These are phyloP conservation scores for Diaporthe australafricana DNA, from an alignment of 2,329 filamentous ascomycete species.

Conservation along the genomic window DNA sequence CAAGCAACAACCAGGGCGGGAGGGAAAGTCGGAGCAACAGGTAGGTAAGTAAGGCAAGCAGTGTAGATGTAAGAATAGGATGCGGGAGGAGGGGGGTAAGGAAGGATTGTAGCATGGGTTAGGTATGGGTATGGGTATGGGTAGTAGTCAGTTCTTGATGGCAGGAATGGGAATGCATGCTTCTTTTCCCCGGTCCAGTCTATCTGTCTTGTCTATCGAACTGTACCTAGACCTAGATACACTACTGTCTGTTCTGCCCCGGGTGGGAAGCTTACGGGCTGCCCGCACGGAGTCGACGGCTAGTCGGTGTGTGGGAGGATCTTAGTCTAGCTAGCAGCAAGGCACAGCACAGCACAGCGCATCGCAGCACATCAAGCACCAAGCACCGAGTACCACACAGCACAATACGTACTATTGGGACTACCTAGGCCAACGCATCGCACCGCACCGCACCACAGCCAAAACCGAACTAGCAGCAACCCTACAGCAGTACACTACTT, in stretches of 20 bases:
- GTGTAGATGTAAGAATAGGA: background rate
- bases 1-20: background rate
- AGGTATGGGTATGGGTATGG: slow-evolving; percentile 1
- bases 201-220: background rate
- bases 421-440: background rate
- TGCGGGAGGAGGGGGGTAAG: slow-evolving; percentile 2
- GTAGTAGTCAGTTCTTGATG: slow-evolving; percentile 12
- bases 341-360: slow-evolving; percentile 20
- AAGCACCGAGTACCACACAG: background rate
- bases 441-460: background rate
- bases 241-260: background rate
- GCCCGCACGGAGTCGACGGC: slow-evolving; percentile 31
- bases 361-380: background rate
- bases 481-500: slow-evolving; percentile 1
- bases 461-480: background rate
- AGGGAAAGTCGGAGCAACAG: background rate
- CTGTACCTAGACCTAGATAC: background rate
- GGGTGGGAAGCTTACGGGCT: background rate
- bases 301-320: slow-evolving; percentile 32
- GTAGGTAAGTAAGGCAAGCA: background rate
- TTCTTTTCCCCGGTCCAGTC: slow-evolving; percentile 1
- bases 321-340: background rate
- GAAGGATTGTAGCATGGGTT: background rate
- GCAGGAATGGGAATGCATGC: slow-evolving; percentile 1
- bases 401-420: background rate